phyloP scores from a whole-genome alignment of 2,329 filamentous ascomycete species.

The Triangularia setosa region DNA sequence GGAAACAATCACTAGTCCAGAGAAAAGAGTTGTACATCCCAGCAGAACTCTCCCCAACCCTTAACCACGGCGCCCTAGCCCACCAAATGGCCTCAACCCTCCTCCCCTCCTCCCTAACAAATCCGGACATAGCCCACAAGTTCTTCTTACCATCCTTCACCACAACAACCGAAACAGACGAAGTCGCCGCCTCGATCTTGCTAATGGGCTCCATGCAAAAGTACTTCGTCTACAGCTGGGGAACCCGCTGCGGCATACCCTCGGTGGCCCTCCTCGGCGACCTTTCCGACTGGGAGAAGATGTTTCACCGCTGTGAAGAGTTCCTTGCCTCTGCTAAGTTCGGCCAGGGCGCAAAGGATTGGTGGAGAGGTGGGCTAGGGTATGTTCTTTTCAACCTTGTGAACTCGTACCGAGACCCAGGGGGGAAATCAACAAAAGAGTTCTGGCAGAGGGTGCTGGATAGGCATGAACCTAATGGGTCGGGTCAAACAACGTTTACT shows the following conservation, averaged over 20 bases:
- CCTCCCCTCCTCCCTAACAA: conserved; percentile 40
- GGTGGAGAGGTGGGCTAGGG: conserved; percentile 19
- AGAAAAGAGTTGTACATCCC: conserved; percentile 21
- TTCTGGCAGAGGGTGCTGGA: conserved; percentile 32
- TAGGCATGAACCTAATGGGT: conserved; percentile 28
- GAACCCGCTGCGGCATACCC: conserved; percentile 44
- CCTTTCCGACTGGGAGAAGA: conserved; percentile 40
- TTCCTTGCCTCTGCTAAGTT: not conserved
- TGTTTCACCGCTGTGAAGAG: conserved; percentile 12
- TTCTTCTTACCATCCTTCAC: conserved; percentile 52
- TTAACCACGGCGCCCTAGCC: conserved; percentile 32
- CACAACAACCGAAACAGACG: conserved; percentile 46
- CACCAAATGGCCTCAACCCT: conserved; percentile 33
- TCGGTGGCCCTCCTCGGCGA: conserved; percentile 49
- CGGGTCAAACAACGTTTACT: conserved; percentile 28
- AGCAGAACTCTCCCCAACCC: conserved; percentile 11
- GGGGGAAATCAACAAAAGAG: conserved; percentile 10
- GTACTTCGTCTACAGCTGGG: conserved; percentile 40
- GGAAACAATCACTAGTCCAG: not conserved
- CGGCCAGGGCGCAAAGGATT: conserved; percentile 3
- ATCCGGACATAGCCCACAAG: conserved; percentile 34
- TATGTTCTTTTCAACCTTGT: conserved; percentile 29
- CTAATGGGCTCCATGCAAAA: conserved; percentile 50
- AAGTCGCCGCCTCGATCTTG: conserved; percentile 39
- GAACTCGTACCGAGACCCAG: conserved; percentile 28